Evolutionary conservation across 2,329 filamentous ascomycete genomes (phyloP).

Genomic region (Botrytis aclada): DNA sequence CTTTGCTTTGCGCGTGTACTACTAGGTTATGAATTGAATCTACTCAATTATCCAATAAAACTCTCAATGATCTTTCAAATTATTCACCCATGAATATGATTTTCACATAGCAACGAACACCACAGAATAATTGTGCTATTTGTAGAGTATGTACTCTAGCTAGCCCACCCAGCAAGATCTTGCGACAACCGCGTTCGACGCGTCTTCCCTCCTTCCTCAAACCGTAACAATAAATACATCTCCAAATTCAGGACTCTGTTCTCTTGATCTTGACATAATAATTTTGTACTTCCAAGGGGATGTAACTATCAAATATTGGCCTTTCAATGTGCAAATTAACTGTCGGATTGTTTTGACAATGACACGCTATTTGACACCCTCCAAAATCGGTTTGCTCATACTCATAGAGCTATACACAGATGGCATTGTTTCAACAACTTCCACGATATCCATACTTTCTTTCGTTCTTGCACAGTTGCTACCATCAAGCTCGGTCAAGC

Average conservation of each 20-base stretch:
- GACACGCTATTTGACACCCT: slow-evolving; percentile 82
- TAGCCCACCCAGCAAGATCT: neutral
- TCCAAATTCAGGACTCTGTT: neutral
- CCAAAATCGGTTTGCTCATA: slow-evolving; percentile 78
- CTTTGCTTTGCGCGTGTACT: neutral
- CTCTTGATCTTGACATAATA: neutral
- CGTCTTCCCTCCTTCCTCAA: neutral
- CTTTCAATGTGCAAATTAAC: neutral
- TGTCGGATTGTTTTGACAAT: slow-evolving; percentile 45
- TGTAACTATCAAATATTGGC: neutral
- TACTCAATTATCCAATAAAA: neutral
- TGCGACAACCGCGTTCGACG: neutral
- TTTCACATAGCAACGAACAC: neutral
- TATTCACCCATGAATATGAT: neutral
- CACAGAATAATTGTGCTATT: neutral
- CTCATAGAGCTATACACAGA: slow-evolving; percentile 80
- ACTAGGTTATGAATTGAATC: neutral
- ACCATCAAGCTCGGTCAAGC: slow-evolving; percentile 42
- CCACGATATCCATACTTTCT: slow-evolving; percentile 72
- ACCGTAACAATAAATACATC: neutral
- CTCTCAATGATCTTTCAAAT: neutral
- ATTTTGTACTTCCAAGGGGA: neutral
- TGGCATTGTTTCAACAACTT: slow-evolving; percentile 62
- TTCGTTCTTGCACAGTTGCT: slow-evolving; percentile 74
- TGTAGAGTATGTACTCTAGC: neutral